A percentile compares a stretch with the other conserved stretches of the same genome.
Conservation (phyloP, 1,284 basidiomycete genomes). For the Cutaneotrichosporon dermatis region DNA sequence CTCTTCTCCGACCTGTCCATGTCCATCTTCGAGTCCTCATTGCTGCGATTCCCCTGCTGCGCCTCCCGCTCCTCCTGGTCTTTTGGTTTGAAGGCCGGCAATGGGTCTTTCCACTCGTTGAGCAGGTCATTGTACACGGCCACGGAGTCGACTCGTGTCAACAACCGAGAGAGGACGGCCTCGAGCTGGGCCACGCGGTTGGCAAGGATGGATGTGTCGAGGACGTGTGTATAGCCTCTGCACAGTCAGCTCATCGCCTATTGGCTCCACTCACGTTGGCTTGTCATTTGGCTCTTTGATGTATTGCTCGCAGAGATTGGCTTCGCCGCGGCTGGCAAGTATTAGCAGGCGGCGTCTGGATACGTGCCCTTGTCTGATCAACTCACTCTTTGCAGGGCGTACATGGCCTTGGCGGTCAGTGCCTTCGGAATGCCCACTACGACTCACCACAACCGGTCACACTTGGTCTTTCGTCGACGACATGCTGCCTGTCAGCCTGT, state of each 20-base stretch:
- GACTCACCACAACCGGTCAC: conserved; percentile 14
- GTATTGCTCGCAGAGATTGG: conserved; percentile 20
- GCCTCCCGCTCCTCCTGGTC: conserved; percentile 9
- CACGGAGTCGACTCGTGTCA: conserved; percentile 13
- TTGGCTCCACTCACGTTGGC: conserved; percentile 14
- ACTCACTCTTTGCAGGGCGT: conserved; percentile 20
- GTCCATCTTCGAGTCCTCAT: not conserved
- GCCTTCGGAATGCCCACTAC: not conserved
- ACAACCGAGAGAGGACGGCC: conserved; percentile 15
- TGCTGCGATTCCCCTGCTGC: not conserved
- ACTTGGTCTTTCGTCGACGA: conserved; percentile 21
- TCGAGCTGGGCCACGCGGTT: conserved; percentile 24
- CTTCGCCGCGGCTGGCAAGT: conserved; percentile 16
- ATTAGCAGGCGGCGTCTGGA: not conserved
- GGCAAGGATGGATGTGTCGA: conserved; percentile 22
- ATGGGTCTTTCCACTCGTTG: conserved; percentile 15
- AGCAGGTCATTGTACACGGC: conserved; percentile 17
- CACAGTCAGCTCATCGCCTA: conserved; percentile 3
- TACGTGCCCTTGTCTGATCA: not conserved
- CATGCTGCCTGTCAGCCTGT: conserved; percentile 10
- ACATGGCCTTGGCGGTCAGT: conserved; percentile 11
- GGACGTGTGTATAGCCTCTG: conserved; percentile 28
- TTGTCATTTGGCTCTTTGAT: conserved; percentile 20
- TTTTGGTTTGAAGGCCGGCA: conserved; percentile 14
- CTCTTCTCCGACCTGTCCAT: not conserved